phyloP scores from a whole-genome alignment of 2,329 filamentous ascomycete genomes.

The Davidsoniella neocaledoniae region DNA sequence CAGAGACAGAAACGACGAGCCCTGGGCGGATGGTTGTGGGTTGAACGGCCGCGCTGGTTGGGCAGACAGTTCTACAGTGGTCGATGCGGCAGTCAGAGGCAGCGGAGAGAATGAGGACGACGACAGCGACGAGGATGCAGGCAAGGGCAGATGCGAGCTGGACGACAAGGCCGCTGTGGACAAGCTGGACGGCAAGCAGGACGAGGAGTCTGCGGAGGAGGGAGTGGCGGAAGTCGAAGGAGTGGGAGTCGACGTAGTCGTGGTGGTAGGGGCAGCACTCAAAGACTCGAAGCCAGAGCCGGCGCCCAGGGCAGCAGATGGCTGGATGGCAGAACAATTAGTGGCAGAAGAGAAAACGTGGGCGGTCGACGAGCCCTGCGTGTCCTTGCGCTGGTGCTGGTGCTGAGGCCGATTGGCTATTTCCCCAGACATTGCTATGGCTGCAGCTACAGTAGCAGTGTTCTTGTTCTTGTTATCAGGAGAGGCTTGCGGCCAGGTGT shows the following conservation, averaged over 20 bases:
- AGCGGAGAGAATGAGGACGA: not conserved
- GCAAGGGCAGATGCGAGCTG: too few species aligned
- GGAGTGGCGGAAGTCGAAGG: conserved; percentile 13
- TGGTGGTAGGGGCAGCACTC: conserved; percentile 14
- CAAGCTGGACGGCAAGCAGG: not conserved
- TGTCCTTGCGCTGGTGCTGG: not conserved
- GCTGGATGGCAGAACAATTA: not conserved
- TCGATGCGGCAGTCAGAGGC: conserved; percentile 6
- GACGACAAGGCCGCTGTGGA: not conserved
- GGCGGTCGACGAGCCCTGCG: conserved; percentile 4
- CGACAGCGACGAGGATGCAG: not conserved
- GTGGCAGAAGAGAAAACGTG: conserved; percentile 6
- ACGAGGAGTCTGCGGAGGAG: conserved; percentile 8
- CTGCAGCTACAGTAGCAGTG: not conserved
- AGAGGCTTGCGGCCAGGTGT: not conserved
- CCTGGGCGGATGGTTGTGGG: conserved; percentile 2
- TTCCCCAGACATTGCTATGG: too few species aligned
- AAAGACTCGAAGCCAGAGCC: conserved; percentile 7
- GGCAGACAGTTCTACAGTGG: conserved; percentile 8
- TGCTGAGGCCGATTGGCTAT: not conserved
- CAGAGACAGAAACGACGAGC: conserved; percentile 3
- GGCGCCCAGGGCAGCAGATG: not conserved
- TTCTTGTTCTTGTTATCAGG: not conserved
- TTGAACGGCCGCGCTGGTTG: conserved; percentile 5
- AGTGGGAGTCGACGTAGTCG: conserved; percentile 11